Evolutionary conservation across 805 yeast species (phyloP), one percentile per base, ranked within the genome.

Genomic region (Wickerhamiella azymoides): DNA sequence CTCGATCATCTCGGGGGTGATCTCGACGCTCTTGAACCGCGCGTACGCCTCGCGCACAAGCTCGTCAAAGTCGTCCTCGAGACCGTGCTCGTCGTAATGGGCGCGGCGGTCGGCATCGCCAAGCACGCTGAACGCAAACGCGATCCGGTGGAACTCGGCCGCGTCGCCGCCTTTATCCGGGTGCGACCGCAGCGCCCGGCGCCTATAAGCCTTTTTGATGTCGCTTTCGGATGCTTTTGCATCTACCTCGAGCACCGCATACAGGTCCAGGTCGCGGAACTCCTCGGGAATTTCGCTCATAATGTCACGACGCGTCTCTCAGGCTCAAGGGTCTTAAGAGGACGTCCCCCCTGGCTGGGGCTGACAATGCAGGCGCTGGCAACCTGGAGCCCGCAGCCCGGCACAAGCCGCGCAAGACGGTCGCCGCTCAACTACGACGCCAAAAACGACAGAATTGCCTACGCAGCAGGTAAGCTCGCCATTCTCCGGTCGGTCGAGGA

Each of bases 401-500:
- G 75, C 19, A 86, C 98, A 2, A 61, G 70, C 40, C 72, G 88
- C 53, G 93, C 79, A 16, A 75, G 71, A 45, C 68, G 81, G 10
- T 77, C 80, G 3, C 86, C 77, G 52, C 61, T 89, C 36, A 77
- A 94, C 1, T 86, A 82, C 60, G 94, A 88, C 60, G 57, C 71
- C 18, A 68, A 71, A 47, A 67, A 80, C 32, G 77, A 82, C 53
- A 65, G 89, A 49, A 67, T 92, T 43, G 93, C 80, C 1, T 92
- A 89, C 58, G 78, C 92, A 10, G 63, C 79, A 50, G 94, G 94
- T 40, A 84, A 83, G 60, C 77, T 89, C 7, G 74, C 89, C 25
- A 74, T 78, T 55, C 67, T 89, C 32, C 73, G 93, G 50, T 73
- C 80, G 2, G 71, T 85, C 39, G 68, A 70, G 27, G 62, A 67